A percentile compares a stretch with the other conserved stretches of the same genome.
Evolutionary conservation across 2,329 filamentous ascomycete species (phyloP).

Genomic region (Clarireedia paspali): DNA sequence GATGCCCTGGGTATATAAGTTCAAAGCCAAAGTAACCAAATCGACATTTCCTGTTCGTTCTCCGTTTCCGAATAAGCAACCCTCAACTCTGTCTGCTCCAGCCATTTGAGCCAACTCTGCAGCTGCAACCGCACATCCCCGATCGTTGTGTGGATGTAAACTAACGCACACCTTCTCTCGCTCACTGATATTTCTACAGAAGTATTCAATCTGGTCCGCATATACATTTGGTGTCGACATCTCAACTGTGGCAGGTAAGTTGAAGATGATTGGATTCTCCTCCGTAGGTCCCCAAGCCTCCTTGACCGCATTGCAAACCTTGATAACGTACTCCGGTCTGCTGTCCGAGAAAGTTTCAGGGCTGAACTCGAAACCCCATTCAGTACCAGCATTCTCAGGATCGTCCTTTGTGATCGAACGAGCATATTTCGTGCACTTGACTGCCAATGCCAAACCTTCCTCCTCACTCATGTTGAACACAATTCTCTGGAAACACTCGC

Average conservation of each 20-base stretch:
- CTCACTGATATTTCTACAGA: constrained; percentile 77
- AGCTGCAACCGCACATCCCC: constrained; percentile 82
- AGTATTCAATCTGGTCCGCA: constrained; percentile 94
- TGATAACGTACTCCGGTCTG: constrained; percentile 70
- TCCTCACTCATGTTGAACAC: constrained; percentile 85
- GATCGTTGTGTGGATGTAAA: constrained; percentile 90
- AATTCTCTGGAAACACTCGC: constrained; percentile 86
- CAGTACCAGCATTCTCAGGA: constrained; percentile 46
- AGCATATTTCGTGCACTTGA: constrained; percentile 78
- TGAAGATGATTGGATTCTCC: constrained; percentile 86
- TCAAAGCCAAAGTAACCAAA: constrained; percentile 83
- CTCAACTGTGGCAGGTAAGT: constrained; percentile 92
- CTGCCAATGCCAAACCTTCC: constrained; percentile 72
- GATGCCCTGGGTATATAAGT: constrained; percentile 91
- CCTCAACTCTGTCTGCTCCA: constrained; percentile 88
- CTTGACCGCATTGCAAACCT: constrained; percentile 89
- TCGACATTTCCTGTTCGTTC: constrained; percentile 96
- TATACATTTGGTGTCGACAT: constrained; percentile 92
- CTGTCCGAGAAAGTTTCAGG: constrained; percentile 91
- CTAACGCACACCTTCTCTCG: constrained; percentile 83
- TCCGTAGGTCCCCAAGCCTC: constrained; percentile 78
- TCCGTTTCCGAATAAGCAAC: constrained; percentile 89
- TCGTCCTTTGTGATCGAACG: constrained; percentile 83
- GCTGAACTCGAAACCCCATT: constrained; percentile 77
- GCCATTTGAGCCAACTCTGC: constrained; percentile 95